Percentiles rank a stretch among this genome's conserved stretches.
phyloP scores from a whole-genome alignment of 805 yeast species.

The Pichia cephalocereana region DNA sequence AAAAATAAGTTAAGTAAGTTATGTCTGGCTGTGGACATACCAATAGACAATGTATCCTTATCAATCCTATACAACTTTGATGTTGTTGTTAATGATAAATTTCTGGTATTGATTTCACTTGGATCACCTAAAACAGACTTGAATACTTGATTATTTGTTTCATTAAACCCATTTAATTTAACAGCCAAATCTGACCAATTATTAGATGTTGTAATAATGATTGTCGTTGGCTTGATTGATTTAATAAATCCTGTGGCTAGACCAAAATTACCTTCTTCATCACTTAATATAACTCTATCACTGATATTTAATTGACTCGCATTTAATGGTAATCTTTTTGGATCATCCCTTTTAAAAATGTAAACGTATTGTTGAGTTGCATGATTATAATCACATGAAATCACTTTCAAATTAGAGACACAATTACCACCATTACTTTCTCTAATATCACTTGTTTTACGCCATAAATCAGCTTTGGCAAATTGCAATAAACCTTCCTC shows the following conservation, averaged over 20 bases:
- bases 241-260: constrained; percentile 55
- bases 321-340: constrained; percentile 12
- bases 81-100: neutral
- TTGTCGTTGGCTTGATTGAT: constrained; percentile 30
- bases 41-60: constrained; percentile 66
- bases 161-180: constrained; percentile 34
- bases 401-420: constrained; percentile 41
- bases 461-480: constrained; percentile 60
- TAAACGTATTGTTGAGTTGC: constrained; percentile 30
- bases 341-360: constrained; percentile 35
- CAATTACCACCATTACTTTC: constrained; percentile 55
- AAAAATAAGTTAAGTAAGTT: constrained; percentile 65
- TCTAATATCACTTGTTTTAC: constrained; percentile 45
- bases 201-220: constrained; percentile 46
- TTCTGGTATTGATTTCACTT: neutral
- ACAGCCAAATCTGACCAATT: constrained; percentile 34
- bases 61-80: constrained; percentile 54
- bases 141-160: constrained; percentile 38
- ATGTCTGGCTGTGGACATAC: constrained; percentile 66
- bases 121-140: constrained; percentile 33
- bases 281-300: constrained; percentile 70
- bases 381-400: constrained; percentile 14
- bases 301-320: constrained; percentile 42
- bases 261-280: constrained; percentile 61
- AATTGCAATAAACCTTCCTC: constrained; percentile 57